Conservation (phyloP, 2,329 filamentous ascomycete species). For the Penicillium griseofulvum region DNA sequence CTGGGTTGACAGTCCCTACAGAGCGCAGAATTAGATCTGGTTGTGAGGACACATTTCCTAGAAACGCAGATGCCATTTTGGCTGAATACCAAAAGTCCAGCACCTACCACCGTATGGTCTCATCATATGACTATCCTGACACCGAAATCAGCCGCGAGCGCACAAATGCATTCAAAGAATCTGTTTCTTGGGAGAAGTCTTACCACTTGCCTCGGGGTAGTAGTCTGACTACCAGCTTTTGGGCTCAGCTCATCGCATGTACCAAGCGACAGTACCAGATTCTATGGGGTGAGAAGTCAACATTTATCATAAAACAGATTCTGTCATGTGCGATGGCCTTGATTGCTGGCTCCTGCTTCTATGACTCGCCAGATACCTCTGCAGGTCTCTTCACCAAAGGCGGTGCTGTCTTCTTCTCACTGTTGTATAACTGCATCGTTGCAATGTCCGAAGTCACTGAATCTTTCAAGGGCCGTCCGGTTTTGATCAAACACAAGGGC, state of each 20-base stretch:
- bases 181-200: constrained; percentile 55
- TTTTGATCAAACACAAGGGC: constrained; percentile 56
- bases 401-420: constrained; percentile 61
- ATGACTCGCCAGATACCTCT: constrained; percentile 58
- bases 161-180: constrained; percentile 55
- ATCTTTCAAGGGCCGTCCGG: constrained; percentile 58
- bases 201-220: constrained; percentile 53
- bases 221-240: constrained; percentile 55
- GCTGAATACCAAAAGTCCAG: constrained; percentile 51
- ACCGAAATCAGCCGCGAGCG: constrained; percentile 44
- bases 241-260: constrained; percentile 55
- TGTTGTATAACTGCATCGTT: constrained; percentile 60
- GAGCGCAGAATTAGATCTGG: constrained; percentile 45
- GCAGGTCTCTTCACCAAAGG: constrained; percentile 61
- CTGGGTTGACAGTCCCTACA: constrained; percentile 59
- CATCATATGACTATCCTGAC: constrained; percentile 57
- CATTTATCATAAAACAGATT: constrained; percentile 61
- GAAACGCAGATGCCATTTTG: constrained; percentile 44
- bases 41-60: constrained; percentile 43
- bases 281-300: constrained; percentile 61
- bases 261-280: constrained; percentile 63
- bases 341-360: constrained; percentile 65
- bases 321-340: constrained; percentile 59
- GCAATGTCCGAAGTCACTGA: constrained; percentile 65
- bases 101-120: constrained; percentile 51